These are phyloP conservation scores for Starmerella apicola DNA, from an alignment of 805 yeast genomes.

Conservation along the genomic window DNA sequence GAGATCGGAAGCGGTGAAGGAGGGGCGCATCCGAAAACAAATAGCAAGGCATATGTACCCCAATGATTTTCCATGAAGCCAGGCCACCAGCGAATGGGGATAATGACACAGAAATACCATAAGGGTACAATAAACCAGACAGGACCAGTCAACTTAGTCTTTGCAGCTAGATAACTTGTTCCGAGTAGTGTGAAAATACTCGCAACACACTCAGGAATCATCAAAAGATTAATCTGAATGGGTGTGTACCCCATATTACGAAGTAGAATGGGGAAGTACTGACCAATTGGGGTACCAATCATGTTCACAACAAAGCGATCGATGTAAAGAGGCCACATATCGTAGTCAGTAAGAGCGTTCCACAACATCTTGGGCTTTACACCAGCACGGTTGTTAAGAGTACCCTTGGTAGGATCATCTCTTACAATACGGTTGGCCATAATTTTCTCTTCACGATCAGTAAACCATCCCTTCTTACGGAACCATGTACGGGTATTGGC, in stretches of 20 bases:
- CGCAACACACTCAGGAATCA: conserved; percentile 35
- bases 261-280: conserved; percentile 40
- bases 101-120: conserved; percentile 17
- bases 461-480: conserved; percentile 41
- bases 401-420: conserved; percentile 55
- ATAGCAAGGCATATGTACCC: conserved; percentile 25
- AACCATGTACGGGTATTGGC: conserved; percentile 41
- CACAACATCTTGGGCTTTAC: conserved; percentile 33
- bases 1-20: conserved; percentile 18
- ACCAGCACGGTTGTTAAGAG: conserved; percentile 50
- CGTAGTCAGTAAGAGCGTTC: conserved; percentile 36
- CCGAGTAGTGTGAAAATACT: conserved; percentile 21
- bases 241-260: conserved; percentile 40
- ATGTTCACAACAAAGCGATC: conserved; percentile 36
- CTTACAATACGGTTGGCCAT: conserved; percentile 47
- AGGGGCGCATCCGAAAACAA: conserved; percentile 23
- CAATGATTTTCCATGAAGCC: conserved; percentile 21
- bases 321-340: conserved; percentile 45
- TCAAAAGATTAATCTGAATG: conserved; percentile 38
- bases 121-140: conserved; percentile 10
- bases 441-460: conserved; percentile 44
- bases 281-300: conserved; percentile 29
- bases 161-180: conserved; percentile 11
- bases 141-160: conserved; percentile 10
- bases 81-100: conserved; percentile 20